A percentile compares a stretch with the other conserved stretches of the same genome.
Evolutionary conservation across 768 basidiomycete species (phyloP).

Genomic region (Kwoniella mangroviensis): DNA sequence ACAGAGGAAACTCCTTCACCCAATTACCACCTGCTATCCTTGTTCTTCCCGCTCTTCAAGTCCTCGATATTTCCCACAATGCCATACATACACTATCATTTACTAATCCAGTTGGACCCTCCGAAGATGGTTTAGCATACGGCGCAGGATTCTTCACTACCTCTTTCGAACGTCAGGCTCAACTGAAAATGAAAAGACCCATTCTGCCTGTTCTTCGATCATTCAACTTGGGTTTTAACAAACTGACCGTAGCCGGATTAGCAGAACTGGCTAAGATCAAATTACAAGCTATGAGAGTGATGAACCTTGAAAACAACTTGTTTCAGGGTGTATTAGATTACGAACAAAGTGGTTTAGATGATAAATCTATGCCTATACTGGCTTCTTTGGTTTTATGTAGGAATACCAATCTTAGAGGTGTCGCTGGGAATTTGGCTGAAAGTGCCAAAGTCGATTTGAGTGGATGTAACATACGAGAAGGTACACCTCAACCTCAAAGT

Average conservation of each 20-base stretch:
- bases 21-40: constrained; percentile 44
- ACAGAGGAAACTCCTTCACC: constrained; percentile 43
- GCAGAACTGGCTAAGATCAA: constrained; percentile 12
- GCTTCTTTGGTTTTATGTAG: constrained; percentile 30
- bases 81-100: constrained; percentile 38
- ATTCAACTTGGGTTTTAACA: constrained; percentile 42
- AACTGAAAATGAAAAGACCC: constrained; percentile 14
- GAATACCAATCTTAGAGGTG: constrained; percentile 31
- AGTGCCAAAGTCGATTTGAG: constrained; percentile 35
- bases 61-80: constrained; percentile 53
- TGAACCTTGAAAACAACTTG: constrained; percentile 44
- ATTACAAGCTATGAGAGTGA: constrained; percentile 25
- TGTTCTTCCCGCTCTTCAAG: constrained; percentile 46
- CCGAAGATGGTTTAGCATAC: constrained; percentile 46
- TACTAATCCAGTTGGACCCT: constrained; percentile 41
- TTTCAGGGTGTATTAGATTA: constrained; percentile 37
- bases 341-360: constrained; percentile 24
- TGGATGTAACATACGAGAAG: constrained; percentile 32
- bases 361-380: constrained; percentile 32
- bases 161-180: constrained; percentile 35
- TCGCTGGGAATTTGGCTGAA: constrained; percentile 25
- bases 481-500: constrained; percentile 5
- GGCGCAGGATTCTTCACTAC: constrained; percentile 50
- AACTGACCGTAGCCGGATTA: constrained; percentile 26
- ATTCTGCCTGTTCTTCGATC: constrained; percentile 36